These are phyloP conservation scores for Paecilomyces variotii DNA, from an alignment of 2,329 filamentous ascomycete genomes.

Conservation along the genomic window DNA sequence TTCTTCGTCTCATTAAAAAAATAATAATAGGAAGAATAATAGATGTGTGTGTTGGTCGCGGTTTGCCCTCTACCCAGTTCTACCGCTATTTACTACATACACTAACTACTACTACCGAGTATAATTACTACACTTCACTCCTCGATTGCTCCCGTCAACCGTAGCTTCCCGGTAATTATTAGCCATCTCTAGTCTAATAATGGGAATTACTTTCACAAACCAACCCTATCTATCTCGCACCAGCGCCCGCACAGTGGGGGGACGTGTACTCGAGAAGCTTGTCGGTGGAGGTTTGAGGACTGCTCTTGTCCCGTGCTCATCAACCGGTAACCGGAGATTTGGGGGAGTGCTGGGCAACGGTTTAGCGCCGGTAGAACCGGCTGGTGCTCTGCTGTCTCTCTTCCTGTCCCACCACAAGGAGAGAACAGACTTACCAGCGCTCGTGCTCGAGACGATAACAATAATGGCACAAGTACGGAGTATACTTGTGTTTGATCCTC, in stretches of 20 bases:
- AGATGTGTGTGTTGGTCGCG: neutral
- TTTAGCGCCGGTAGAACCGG: constrained; percentile 1
- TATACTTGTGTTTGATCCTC: neutral
- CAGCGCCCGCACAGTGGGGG: neutral
- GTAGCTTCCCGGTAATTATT: neutral
- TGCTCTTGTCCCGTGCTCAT: neutral
- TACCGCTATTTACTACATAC: neutral
- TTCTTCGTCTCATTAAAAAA: neutral
- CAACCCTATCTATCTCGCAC: neutral
- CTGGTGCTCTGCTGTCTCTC: neutral
- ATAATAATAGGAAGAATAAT: neutral
- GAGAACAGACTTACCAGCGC: neutral
- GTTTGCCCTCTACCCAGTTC: neutral
- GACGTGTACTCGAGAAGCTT: neutral
- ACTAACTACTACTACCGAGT: neutral
- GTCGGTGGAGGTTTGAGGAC: neutral
- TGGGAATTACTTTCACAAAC: neutral
- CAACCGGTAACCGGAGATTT: constrained; percentile 2
- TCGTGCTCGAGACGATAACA: neutral
- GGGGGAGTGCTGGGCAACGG: neutral
- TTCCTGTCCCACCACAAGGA: neutral
- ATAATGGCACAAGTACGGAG: neutral
- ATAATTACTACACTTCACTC: neutral
- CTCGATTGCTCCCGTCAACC: neutral
- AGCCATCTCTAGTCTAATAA: neutral